Base-by-base conservation (phyloP, 352 stramenopile genomes). In the Globisporangium nagaii region DNA sequence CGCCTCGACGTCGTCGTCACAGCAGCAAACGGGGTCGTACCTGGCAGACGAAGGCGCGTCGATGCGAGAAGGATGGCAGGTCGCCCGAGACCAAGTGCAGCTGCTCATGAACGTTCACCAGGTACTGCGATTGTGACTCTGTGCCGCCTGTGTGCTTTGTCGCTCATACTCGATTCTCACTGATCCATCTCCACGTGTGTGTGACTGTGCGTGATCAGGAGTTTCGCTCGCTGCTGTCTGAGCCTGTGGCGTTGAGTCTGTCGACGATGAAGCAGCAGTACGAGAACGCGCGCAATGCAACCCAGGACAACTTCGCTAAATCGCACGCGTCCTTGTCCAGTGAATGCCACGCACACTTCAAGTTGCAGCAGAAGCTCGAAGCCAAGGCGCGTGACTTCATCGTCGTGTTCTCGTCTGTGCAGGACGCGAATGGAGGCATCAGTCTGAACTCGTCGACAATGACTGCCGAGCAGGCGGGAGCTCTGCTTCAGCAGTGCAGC, bases 181-280 rank as follows among this genome's bases (percentile, higher is more conserved):
- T n/a, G n/a, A 31, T n/a, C 4, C 24, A 24, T 5, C 24, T 7
- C 22, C 22, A 30, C 27, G 22, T 46, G 24, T 48, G 55, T 47
- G 8, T 45, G 24, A 30, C 25, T 46, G 24, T 48, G 55, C 44
- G 8, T 45, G 24, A 30, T 24, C 40, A 90, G 65, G 83, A 93
- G 71, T 93, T 89, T 30, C 68, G 72, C n/a, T 91, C 80, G 1
- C 35, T 93, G 15, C 54, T 93, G 12, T 65, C 76, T 1, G 83
- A 93, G 36, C 80, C 83, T 11, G 80, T 91, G 15, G 61, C 76
- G 9, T 52, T 93, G 32, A 90, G 78, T 39, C 65, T 93, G 41
- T 62, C 66, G 17, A 89, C 76, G 24, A 93, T 93, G 80, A 87
- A 85, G 42, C 76, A 71, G 40, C 80, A 93, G 25, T 93, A 93